Base-by-base conservation (phyloP, 768 basidiomycete species). In the Suillus brevipes region DNA sequence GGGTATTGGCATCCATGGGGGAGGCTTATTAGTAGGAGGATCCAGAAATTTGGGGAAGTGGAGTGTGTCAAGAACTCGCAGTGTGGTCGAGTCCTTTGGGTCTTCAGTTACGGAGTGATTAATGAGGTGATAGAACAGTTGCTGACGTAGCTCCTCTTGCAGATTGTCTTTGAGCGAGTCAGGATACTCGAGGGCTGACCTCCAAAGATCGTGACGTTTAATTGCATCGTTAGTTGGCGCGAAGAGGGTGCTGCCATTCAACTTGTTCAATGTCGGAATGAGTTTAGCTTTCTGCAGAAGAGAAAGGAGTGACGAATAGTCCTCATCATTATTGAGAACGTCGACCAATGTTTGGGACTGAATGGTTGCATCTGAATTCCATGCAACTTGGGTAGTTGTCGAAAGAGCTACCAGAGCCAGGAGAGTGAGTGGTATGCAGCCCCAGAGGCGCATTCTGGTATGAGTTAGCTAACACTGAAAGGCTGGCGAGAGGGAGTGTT, bases 141-240 rank as follows among this genome's bases (percentile, higher is more conserved):
- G 90, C 71, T 97, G 95, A 61, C 97, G 85, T 53, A 99, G 85
- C 65, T 86, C 80, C 71, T 92, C 88, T 64, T 94, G 86, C 37
- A 95, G 80, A 74, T 98, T 98, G 78, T 96, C 95, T 28, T 82
- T 82, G 43, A 86, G 71, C 23, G 63, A 20, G 60, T 82, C 72
- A 4, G 78, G 69, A 23, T 72, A 70, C 43, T 66, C 65, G 45
- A 72, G 68, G 43, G 75, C 74, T 57, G 50, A 63, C 43, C 69
- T 66, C 80, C 80, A 82, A 14, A 80, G 65, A 20, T 66, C 28
- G 67, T 87, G 81, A 34, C 81, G 83, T 67, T 85, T 77, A 68
- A 96, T 86, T 40, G 97, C 97, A 65, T 94, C 89, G 78, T 99
- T 96, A 23, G 94, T 97, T 2, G 97, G 97, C 2, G 97, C 97